Base-by-base conservation (phyloP, 495 filamentous ascomycete species). In the Aspergillus haitiensis region DNA sequence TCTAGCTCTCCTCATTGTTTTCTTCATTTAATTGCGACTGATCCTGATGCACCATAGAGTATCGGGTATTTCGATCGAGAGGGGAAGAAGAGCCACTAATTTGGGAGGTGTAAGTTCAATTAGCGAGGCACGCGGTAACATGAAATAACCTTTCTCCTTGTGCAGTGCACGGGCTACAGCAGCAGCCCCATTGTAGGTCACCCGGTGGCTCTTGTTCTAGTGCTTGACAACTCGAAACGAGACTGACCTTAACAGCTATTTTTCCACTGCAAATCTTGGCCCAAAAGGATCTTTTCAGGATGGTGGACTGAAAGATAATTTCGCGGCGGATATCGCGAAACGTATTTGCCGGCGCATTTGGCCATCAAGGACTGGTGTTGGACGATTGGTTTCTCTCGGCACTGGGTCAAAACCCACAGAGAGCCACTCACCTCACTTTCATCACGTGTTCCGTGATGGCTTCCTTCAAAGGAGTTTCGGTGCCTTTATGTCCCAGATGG, bases 241-340 rank as follows among this genome's bases (percentile, higher is more conserved):
- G n/a, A 3, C 37, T 11, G n/a, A 11, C 10, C 37, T 35, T n/a
- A n/a, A n/a, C n/a, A 67, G 65, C 31, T 64, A 61, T 34, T 72
- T 72, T 58, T 64, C 61, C 0, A 57, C 60, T 0, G 60, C 49
- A 7, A 33, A 67, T 49, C 46, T 67, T 35, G 57, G 59, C 12
- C 54, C 45, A 0, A 56, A 63, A 5, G 64, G 66, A 15, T 63
- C 68, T 45, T 68, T 70, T 45, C 62, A 70, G 49, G 64, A 68
- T 61, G 66, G 68, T 5, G 66, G 63, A 6, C 55, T 70, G 35
- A 59, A 57, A 10, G 45, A 71, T 34, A 71, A 71, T 39, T 65
- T 68, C 48, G 63, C 64, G 5, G 62, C 60, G 10, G 64, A 60
- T 31, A 62, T 71, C 49, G 62, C 65, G 2, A 33, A 36, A 6